Conservation (phyloP, 2,329 filamentous ascomycete species). For the Penicillium brasilianum region DNA sequence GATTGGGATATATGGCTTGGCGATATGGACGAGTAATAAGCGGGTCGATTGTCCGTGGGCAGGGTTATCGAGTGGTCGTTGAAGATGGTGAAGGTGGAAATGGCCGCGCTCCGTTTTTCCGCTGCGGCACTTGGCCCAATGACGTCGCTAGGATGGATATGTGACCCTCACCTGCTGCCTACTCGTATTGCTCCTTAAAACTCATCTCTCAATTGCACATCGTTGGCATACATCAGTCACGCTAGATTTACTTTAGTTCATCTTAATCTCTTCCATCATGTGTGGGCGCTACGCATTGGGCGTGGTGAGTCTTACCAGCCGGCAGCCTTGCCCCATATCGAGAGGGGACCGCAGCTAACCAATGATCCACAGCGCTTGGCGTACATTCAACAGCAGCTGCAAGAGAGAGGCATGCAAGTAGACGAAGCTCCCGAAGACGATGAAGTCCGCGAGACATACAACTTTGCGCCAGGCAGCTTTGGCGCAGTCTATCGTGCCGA, state of each 20-base stretch:
- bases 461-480: constrained; percentile 86
- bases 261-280: constrained; percentile 54
- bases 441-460: constrained; percentile 76
- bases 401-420: constrained; percentile 74
- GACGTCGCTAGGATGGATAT: constrained; percentile 28
- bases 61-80: neutral
- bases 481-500: constrained; percentile 86
- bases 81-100: constrained; percentile 10
- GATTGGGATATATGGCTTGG: neutral
- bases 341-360: constrained; percentile 12
- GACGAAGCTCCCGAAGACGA: constrained; percentile 75
- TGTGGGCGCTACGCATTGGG: constrained; percentile 71
- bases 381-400: constrained; percentile 74
- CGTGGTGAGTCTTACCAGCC: constrained; percentile 54
- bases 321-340: neutral
- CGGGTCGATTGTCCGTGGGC: neutral
- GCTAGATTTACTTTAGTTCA: neutral
- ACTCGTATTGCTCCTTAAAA: neutral
- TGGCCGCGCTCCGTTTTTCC: constrained; percentile 26
- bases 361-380: constrained; percentile 66
- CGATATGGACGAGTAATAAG: neutral
- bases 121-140: constrained; percentile 33
- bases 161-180: constrained; percentile 1
- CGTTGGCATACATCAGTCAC: neutral
- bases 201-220: neutral